These are phyloP conservation scores for Teratosphaeria pseudoeucalypti DNA, from an alignment of 2,329 filamentous ascomycete species.

Conservation along the genomic window DNA sequence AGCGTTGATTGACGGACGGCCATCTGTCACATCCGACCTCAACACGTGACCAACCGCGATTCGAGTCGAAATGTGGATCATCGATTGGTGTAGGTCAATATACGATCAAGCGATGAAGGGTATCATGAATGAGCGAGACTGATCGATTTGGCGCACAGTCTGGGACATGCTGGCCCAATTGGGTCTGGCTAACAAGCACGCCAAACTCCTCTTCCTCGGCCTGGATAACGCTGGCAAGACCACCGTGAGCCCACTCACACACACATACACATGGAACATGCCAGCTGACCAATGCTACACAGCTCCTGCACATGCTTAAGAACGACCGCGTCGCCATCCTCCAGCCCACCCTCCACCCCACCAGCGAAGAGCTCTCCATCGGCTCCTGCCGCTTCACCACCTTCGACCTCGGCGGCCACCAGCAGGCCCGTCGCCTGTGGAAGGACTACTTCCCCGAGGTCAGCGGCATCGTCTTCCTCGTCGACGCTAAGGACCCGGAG, in stretches of 20 bases:
- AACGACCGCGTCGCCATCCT: slow-evolving; percentile 89
- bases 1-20: background rate
- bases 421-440: slow-evolving; percentile 90
- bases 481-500: slow-evolving; percentile 95
- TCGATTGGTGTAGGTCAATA: slow-evolving; percentile 74
- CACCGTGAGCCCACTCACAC: slow-evolving; percentile 36
- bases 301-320: slow-evolving; percentile 88
- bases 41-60: background rate
- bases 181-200: slow-evolving; percentile 88
- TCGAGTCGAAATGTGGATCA: slow-evolving; percentile 64
- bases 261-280: background rate
- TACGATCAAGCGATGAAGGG: background rate
- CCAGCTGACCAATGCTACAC: slow-evolving; percentile 1
- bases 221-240: slow-evolving; percentile 94
- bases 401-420: slow-evolving; percentile 86
- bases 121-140: background rate
- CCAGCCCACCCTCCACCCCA: slow-evolving; percentile 83
- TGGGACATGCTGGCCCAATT: slow-evolving; percentile 83
- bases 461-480: slow-evolving; percentile 91
- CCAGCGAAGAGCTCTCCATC: slow-evolving; percentile 84
- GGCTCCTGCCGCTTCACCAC: slow-evolving; percentile 75
- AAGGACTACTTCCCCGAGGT: slow-evolving; percentile 97
- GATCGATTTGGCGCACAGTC: slow-evolving; percentile 41
- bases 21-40: background rate
- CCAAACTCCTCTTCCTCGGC: slow-evolving; percentile 86